phyloP scores from a whole-genome alignment of 2,329 filamentous ascomycete species.

The Lachnellula occidentalis region DNA sequence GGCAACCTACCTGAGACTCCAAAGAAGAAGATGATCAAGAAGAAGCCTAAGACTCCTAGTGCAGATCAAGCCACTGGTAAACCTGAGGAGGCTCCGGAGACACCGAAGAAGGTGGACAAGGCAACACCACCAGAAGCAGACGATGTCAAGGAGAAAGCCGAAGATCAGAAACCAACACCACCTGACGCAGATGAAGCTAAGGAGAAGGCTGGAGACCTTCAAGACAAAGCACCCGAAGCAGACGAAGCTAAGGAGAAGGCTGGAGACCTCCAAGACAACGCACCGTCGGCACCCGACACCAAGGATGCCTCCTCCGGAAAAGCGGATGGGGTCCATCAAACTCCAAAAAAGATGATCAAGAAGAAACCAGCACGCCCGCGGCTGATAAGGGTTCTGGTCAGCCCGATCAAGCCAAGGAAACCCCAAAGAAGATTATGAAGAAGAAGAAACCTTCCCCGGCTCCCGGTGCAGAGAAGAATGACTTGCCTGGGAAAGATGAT shows the following conservation, averaged over 20 bases:
- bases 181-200: neutral
- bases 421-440: neutral
- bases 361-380: neutral
- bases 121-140: neutral
- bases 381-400: neutral
- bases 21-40: neutral
- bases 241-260: neutral
- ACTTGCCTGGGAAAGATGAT: neutral
- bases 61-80: neutral
- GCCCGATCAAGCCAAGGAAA: neutral
- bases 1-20: neutral
- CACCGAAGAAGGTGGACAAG: conserved; percentile 10
- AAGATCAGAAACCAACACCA: conserved; percentile 9
- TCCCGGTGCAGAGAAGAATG: neutral
- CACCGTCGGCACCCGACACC: neutral
- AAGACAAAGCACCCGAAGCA: conserved; percentile 1
- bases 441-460: neutral
- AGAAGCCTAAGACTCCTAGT: neutral
- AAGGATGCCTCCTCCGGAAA: neutral
- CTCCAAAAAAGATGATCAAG: neutral
- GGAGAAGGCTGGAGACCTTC: neutral
- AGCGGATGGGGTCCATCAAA: neutral
- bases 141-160: neutral
- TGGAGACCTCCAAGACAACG: neutral
- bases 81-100: neutral